Base-by-base conservation (phyloP, 805 yeast genomes). In the Candida quercuum region DNA sequence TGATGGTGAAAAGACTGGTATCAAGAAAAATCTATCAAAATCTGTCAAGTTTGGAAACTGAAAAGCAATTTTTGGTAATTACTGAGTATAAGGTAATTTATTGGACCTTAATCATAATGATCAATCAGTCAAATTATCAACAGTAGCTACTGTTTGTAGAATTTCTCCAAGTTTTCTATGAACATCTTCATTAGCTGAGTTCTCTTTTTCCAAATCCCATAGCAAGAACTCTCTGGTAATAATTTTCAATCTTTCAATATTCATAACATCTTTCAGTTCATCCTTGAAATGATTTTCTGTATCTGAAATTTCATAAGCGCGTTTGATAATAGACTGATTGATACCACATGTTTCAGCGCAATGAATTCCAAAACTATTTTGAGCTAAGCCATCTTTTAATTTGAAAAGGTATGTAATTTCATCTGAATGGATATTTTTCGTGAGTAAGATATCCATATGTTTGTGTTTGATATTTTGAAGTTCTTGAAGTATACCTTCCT, bases 1-100 rank as follows among this genome's bases (percentile, higher is more conserved):
- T 61, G 81, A 74, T 46, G 99, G 99, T 64, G 99, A 93, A 61
- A 74, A 78, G 67, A 88, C 97, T 15, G 99, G 99, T 86, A 93
- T 93, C 59, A 88, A 88, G 72, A 91, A 93, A 76, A 87, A 87
- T 48, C 59, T 91, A 36, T 72, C 95, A n/a, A 82, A 86, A 62
- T 81, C 95, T 53, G 88, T 86, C 56, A 85, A 82, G 61, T 80
- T 88, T 45, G 17, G 17, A 4, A 18, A 18, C 15, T 26, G 15
- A 26, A 13, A n/a, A n/a, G n/a, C n/a, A n/a, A n/a, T n/a, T n/a
- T n/a, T n/a, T n/a, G n/a, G n/a, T n/a, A n/a, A n/a, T n/a, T n/a
- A n/a, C n/a, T n/a, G n/a, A n/a, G n/a, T n/a, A n/a, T n/a, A n/a
- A n/a, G n/a, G n/a, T n/a, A n/a, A n/a, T n/a, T n/a, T n/a, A n/a